These are phyloP conservation scores for Boletus sp. DNA, from an alignment of 768 basidiomycete species.

Conservation along the genomic window DNA sequence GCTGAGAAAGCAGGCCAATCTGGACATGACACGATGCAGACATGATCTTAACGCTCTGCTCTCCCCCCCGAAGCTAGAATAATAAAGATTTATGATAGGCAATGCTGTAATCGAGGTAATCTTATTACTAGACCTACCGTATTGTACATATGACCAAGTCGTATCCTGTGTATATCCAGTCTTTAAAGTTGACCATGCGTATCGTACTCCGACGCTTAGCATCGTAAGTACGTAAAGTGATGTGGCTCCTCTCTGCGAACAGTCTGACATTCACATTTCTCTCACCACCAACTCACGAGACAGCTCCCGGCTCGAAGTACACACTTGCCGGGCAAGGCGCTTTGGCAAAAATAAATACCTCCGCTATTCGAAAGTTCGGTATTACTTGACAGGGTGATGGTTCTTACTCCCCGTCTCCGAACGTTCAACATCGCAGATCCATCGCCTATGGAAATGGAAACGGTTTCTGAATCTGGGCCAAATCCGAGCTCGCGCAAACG, in stretches of 20 bases:
- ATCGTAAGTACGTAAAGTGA: conserved; percentile 20
- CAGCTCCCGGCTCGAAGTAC: conserved; percentile 14
- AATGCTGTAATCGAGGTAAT: conserved; percentile 14
- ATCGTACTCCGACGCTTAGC: conserved; percentile 15
- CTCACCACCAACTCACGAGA: conserved; percentile 22
- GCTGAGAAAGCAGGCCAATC: not conserved
- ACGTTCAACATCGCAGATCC: conserved; percentile 34
- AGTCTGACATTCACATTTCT: conserved; percentile 15
- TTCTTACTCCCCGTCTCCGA: conserved; percentile 36
- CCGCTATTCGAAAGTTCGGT: conserved; percentile 10
- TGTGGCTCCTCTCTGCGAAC: conserved; percentile 21
- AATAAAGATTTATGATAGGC: conserved; percentile 4
- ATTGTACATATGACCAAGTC: conserved; percentile 3
- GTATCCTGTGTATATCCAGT: not conserved
- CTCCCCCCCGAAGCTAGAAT: not conserved
- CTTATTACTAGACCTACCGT: conserved; percentile 9
- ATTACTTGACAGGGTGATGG: conserved; percentile 26
- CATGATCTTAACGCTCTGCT: not conserved
- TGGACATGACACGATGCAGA: conserved; percentile 3
- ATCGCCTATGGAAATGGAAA: conserved; percentile 34
- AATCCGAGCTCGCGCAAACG: conserved; percentile 37
- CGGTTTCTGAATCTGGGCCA: conserved; percentile 23
- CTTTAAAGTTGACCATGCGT: not conserved
- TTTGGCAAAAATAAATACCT: conserved; percentile 20
- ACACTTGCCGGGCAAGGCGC: conserved; percentile 14